Evolutionary conservation across 306 rosid genomes (phyloP).

Genomic region (Clitoria ternatea): DNA sequence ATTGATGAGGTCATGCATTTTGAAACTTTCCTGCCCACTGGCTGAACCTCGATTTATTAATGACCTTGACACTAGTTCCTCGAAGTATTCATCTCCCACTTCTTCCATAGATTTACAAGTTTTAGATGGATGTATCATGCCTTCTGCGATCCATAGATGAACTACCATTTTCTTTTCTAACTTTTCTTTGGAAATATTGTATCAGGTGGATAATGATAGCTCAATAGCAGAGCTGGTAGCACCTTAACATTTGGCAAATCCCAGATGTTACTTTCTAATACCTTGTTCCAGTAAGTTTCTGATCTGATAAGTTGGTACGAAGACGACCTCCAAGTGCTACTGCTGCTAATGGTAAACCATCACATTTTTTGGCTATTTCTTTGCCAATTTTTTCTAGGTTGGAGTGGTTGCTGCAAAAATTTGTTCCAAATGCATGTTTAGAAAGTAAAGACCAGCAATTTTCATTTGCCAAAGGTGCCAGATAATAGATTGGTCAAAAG

Average conservation of each 20-base stretch:
- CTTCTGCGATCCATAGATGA: conserved; percentile 40
- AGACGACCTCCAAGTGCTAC: conserved; percentile 31
- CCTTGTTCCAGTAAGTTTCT: conserved; percentile 35
- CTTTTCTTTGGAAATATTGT: not conserved
- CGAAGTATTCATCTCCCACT: conserved; percentile 24
- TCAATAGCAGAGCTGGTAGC: not conserved
- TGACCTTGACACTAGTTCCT: conserved; percentile 29
- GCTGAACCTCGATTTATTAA: not conserved
- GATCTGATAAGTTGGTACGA: conserved; percentile 20
- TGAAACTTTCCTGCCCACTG: not conserved
- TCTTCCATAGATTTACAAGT: conserved; percentile 14
- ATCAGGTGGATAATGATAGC: not conserved
- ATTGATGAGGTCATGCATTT: conserved; percentile 34
- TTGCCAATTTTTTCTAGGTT: conserved; percentile 30
- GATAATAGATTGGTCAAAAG: not conserved
- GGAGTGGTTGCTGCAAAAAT: not conserved
- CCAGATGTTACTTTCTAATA: conserved; percentile 33
- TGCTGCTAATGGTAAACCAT: conserved; percentile 42
- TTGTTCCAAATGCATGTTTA: not conserved
- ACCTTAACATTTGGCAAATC: conserved; percentile 36
- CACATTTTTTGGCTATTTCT: conserved; percentile 33
- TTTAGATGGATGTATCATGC: not conserved
- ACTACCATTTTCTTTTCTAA: not conserved
- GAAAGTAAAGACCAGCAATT: conserved; percentile 3
- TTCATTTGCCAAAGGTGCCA: not conserved